Conservation (phyloP, 192 early-diverging fungal species). For the Linnemannia exigua region DNA sequence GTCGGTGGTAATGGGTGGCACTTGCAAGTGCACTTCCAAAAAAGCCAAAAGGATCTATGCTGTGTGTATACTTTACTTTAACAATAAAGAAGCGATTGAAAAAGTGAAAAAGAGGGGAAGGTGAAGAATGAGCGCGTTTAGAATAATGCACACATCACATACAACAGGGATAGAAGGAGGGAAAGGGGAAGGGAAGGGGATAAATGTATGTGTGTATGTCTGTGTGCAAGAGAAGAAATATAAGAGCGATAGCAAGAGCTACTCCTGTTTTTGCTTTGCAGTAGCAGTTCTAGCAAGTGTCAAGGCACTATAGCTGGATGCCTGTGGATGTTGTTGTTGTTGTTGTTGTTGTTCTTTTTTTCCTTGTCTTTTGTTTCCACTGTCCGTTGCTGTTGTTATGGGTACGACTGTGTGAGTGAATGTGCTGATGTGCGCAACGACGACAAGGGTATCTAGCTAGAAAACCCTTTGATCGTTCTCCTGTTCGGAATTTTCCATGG, state of each 20-base stretch:
- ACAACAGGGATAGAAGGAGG: not conserved
- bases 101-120: not conserved
- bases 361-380: not conserved
- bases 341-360: not conserved
- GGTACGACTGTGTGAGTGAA: no score
- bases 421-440: no score
- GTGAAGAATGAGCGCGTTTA: not conserved
- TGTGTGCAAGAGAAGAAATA: not conserved
- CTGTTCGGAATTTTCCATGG: no score
- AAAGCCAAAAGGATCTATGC: not conserved
- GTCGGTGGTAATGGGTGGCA: not conserved
- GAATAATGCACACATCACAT: not conserved
- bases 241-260: not conserved
- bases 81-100: not conserved
- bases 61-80: not conserved
- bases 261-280: not conserved
- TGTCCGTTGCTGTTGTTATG: not conserved
- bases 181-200: not conserved
- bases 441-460: no score
- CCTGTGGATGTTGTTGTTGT: not conserved
- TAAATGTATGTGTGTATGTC: not conserved
- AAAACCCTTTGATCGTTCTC: no score
- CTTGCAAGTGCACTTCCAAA: not conserved
- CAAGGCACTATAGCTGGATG: no score
- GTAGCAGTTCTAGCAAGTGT: no score